phyloP scores from a whole-genome alignment of 352 stramenopile species.

The Pythium guiyangense region DNA sequence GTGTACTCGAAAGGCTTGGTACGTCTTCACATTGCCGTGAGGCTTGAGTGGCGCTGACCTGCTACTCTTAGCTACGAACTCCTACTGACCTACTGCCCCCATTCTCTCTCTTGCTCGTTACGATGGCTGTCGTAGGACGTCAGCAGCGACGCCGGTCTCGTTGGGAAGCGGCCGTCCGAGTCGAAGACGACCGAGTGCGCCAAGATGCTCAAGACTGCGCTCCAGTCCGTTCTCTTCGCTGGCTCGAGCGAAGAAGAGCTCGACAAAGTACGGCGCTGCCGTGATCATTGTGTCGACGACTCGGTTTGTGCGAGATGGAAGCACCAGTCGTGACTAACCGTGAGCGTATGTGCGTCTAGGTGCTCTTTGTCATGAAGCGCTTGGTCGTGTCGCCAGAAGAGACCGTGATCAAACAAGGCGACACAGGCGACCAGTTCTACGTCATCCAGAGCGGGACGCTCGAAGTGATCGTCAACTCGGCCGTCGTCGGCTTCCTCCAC shows the following conservation, averaged over 20 bases:
- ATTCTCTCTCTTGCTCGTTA: neutral
- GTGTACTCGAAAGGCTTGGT: conserved; percentile 73
- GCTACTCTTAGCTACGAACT: neutral
- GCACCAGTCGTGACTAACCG: too few relatives aligned
- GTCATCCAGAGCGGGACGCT: conserved; percentile 59
- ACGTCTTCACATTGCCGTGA: neutral
- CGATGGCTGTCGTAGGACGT: conserved; percentile 22
- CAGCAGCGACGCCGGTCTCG: conserved; percentile 22
- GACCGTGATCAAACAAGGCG: conserved; percentile 91
- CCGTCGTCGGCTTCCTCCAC: conserved; percentile 47
- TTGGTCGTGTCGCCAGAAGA: conserved; percentile 59
- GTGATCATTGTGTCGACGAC: neutral
- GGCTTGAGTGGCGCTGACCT: neutral
- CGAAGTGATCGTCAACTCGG: conserved; percentile 65
- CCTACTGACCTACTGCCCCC: neutral
- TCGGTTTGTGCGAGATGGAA: neutral
- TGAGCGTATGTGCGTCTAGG: conserved; percentile 16
- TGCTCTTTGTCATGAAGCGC: conserved; percentile 80
- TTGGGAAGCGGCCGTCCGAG: conserved; percentile 49
- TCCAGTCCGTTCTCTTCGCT: conserved; percentile 58
- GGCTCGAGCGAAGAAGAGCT: conserved; percentile 64
- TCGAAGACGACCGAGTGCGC: conserved; percentile 49
- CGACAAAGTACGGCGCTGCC: conserved; percentile 31
- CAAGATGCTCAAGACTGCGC: conserved; percentile 42
- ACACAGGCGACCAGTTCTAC: conserved; percentile 93